Evolutionary conservation across 345 rosid genomes (phyloP), one percentile per base, ranked within the genome.

Genomic region (Arabidopsis arenosa): DNA sequence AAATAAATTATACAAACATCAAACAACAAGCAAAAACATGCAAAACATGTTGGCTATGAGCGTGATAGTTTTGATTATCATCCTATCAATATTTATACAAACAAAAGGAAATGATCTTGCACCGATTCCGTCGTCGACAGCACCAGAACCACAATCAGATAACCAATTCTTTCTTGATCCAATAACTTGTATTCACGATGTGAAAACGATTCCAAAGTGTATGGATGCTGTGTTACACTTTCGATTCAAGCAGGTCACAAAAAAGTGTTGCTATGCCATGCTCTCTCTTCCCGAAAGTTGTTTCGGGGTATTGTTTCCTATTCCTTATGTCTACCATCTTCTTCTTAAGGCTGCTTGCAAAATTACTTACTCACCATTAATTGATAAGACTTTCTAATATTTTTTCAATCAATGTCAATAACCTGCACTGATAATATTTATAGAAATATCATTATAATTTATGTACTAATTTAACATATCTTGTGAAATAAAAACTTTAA

Each of bases 21-120:
- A 63, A 7, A 32, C 23, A 44, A 1, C 5, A 2, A 63, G 40
- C 7, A 0, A 2, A 63, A 63, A 28, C 54, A 63, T 43, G 53
- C 53, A 63, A 63, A 44, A 14, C 44, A 45, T 44, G 9, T 4
- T 17, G 15, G 14, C 2, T 4, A 63, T 11, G 47, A 7, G 40
- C 49, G 13, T 45, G 13, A 63, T 28, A 63, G 6, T 5, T 14
- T 26, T 63, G 53, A 30, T 63, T 3, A n/a, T 63, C 10, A 26
- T 5, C 6, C 36, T 6, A 7, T 43, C 53, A 44, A 30, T 43
- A 44, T 28, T 26, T 43, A 1, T 43, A 44, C 23, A 44, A 26
- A 44, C 39, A n/a, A 63, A 28, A 41, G 68, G 23, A 26, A 62
- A 62, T 62, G 52, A 62, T 15, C 6, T 41, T 63, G 21, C 37